Percentiles rank a stretch among this genome's conserved stretches.
phyloP scores from a whole-genome alignment of 1,284 basidiomycete species.

The Tausonia pullulans region DNA sequence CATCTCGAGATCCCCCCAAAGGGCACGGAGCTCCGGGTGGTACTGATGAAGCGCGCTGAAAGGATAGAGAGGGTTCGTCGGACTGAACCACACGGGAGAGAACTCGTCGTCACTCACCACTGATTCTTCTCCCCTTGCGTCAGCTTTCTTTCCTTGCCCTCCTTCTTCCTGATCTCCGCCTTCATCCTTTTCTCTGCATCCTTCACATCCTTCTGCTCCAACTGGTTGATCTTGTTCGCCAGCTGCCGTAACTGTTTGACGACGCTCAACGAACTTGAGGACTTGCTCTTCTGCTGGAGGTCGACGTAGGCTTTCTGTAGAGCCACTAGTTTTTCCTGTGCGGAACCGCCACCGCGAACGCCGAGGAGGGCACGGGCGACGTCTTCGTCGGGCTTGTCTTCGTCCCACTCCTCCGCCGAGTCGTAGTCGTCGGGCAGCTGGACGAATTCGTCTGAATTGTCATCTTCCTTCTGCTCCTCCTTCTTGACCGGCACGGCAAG shows the following conservation, averaged over 20 bases:
- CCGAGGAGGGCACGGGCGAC: neutral
- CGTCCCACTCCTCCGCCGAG: slow-evolving; percentile 8
- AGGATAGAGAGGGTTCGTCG: neutral
- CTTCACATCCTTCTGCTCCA: slow-evolving; percentile 8
- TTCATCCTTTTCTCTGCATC: slow-evolving; percentile 3
- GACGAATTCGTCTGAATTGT: slow-evolving; percentile 11
- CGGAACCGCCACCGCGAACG: slow-evolving; percentile 13
- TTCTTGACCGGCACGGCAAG: too few relatives aligned
- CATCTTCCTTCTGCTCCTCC: slow-evolving; percentile 3
- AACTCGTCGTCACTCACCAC: slow-evolving; percentile 33
- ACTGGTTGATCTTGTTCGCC: slow-evolving; percentile 4
- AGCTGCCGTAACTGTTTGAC: neutral
- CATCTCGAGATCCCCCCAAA: slow-evolving; percentile 77
- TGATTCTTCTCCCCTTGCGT: slow-evolving; percentile 71
- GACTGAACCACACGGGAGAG: too few relatives aligned
- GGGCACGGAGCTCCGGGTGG: slow-evolving; percentile 58
- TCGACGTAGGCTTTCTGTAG: slow-evolving; percentile 12
- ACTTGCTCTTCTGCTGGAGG: slow-evolving; percentile 17
- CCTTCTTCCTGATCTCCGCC: slow-evolving; percentile 35
- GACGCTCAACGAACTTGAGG: slow-evolving; percentile 5
- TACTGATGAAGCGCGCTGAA: slow-evolving; percentile 23
- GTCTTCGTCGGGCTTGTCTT: slow-evolving; percentile 16
- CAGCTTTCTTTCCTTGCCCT: slow-evolving; percentile 51
- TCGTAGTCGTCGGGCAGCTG: slow-evolving; percentile 14
- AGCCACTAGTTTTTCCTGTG: slow-evolving; percentile 1